phyloP scores from a whole-genome alignment of 257 asterid genomes.

The Nicotiana benthamiana region DNA sequence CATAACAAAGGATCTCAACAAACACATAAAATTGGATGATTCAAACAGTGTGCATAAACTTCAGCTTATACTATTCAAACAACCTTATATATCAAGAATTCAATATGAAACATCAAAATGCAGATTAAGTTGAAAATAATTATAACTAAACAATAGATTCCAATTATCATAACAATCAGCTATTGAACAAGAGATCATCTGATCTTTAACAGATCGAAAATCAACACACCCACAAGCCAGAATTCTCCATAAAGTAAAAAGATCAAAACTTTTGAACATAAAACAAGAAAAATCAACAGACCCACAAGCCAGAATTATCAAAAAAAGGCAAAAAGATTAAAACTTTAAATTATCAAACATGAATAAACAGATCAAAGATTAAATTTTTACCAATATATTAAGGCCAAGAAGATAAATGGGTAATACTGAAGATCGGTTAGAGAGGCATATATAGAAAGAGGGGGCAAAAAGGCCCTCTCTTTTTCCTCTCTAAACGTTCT shows the following conservation, averaged over 20 bases:
- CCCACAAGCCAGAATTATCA: constrained; percentile 8
- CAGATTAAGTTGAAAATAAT: constrained; percentile 29
- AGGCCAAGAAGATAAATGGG: constrained; percentile 39
- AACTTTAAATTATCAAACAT: constrained; percentile 9
- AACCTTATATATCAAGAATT: constrained; percentile 12
- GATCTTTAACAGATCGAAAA: constrained; percentile 61
- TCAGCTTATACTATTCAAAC: constrained; percentile 1
- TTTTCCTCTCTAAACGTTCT: constrained; percentile 31
- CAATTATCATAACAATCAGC: constrained; percentile 25
- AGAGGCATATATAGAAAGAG: constrained; percentile 64
- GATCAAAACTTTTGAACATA: constrained; percentile 1
- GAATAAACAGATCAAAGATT: constrained; percentile 24
- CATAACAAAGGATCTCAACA: constrained; percentile 31
- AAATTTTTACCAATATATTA: constrained; percentile 29
- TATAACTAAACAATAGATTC: constrained; percentile 26
- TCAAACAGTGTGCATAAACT: constrained; percentile 3
- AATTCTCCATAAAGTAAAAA: constrained; percentile 27
- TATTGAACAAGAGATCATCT: constrained; percentile 36
- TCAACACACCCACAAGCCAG: constrained; percentile 44
- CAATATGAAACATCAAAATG: constrained; percentile 33
- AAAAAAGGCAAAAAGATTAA: constrained; percentile 17
- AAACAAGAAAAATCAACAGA: background rate
- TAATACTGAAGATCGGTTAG: constrained; percentile 62
- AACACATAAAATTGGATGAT: background rate
- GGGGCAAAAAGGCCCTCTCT: constrained; percentile 65